These are phyloP conservation scores for Globisporangium paddicum DNA, from an alignment of 352 stramenopile genomes.

Conservation along the genomic window DNA sequence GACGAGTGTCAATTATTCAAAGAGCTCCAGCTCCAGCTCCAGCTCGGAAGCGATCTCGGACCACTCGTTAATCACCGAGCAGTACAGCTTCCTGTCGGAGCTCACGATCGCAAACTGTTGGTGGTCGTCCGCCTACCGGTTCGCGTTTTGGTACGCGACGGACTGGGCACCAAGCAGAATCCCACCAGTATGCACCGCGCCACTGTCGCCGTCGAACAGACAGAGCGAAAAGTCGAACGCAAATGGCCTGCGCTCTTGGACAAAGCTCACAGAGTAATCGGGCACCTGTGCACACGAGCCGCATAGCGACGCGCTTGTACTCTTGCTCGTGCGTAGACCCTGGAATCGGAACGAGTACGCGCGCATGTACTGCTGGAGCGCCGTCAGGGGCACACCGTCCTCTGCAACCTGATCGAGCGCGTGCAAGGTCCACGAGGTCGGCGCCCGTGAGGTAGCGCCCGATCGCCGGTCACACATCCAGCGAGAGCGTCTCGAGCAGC, in stretches of 20 bases:
- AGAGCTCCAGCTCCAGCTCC: no score
- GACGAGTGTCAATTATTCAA: no score
- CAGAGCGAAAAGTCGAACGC: background rate
- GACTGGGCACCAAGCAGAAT: conserved; percentile 45
- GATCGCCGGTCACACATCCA: background rate
- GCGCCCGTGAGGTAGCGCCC: background rate
- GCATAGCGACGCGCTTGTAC: background rate
- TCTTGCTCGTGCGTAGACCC: no score
- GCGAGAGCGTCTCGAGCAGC: background rate
- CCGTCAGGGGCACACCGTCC: background rate
- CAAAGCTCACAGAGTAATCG: background rate
- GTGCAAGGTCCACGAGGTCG: background rate
- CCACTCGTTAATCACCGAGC: conserved; percentile 35
- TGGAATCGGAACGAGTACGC: conserved; percentile 4
- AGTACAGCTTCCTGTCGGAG: conserved; percentile 33
- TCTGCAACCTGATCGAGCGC: background rate
- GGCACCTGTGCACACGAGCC: background rate
- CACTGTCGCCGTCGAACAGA: background rate
- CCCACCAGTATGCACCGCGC: conserved; percentile 9
- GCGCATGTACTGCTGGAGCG: conserved; percentile 1
- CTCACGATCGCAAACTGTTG: conserved; percentile 38
- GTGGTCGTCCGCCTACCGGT: conserved; percentile 32
- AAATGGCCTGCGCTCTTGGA: background rate
- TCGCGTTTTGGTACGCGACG: conserved; percentile 16
- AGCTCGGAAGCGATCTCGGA: conserved; percentile 19